Evolutionary conservation across 1,284 basidiomycete species (phyloP).

Genomic region (Papiliotrema fonsecae): DNA sequence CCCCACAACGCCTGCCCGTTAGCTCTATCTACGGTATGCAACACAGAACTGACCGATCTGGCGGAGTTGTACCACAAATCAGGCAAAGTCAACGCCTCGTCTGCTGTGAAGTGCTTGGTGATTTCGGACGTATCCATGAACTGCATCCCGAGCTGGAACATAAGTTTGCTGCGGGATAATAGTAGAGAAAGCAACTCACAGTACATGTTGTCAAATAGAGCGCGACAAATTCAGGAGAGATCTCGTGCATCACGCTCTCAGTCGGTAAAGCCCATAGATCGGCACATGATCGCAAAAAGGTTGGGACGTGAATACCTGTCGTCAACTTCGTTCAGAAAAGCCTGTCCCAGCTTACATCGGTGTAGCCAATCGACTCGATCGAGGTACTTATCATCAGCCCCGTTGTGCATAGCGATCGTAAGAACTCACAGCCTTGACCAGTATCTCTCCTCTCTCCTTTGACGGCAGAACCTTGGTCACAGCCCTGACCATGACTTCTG

Average conservation of each 20-base stretch:
- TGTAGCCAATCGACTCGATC: constrained; percentile 49
- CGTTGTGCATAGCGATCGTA: background rate
- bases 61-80: constrained; percentile 44
- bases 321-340: background rate
- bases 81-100: constrained; percentile 39
- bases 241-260: constrained; percentile 40
- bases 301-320: constrained; percentile 44
- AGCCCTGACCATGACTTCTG: constrained; percentile 42
- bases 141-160: constrained; percentile 40
- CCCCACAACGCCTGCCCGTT: constrained; percentile 39
- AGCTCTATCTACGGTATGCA: constrained; percentile 2
- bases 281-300: constrained; percentile 44
- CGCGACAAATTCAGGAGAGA: constrained; percentile 44
- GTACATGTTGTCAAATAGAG: constrained; percentile 45
- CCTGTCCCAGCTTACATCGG: constrained; percentile 34
- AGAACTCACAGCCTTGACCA: constrained; percentile 40
- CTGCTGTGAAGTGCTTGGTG: constrained; percentile 35
- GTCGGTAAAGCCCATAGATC: constrained; percentile 45
- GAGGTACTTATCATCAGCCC: constrained; percentile 29
- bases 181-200: constrained; percentile 18
- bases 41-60: constrained; percentile 26
- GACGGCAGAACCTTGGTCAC: constrained; percentile 42
- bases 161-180: background rate
- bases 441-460: constrained; percentile 39
- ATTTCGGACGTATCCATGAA: constrained; percentile 46